Conservation (phyloP, 1,139 yeast genomes). For the Kodamaea arcana region DNA sequence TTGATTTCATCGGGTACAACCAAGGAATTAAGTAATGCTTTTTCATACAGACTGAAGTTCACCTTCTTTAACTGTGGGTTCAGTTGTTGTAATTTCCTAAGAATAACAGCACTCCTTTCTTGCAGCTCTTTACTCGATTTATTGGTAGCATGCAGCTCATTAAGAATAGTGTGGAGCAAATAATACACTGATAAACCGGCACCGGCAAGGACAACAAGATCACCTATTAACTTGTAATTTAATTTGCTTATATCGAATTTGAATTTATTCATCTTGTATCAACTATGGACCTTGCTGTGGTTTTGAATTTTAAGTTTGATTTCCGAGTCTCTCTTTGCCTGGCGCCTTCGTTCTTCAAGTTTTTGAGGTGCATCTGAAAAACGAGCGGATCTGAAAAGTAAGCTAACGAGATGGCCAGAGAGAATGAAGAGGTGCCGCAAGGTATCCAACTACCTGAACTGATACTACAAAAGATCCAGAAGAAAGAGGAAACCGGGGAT, state of each 20-base stretch:
- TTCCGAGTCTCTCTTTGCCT: too few relatives aligned
- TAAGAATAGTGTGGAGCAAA: constrained; percentile 54
- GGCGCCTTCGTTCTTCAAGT: too few relatives aligned
- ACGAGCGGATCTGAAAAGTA: too few relatives aligned
- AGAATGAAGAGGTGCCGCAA: constrained; percentile 24
- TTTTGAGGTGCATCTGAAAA: too few relatives aligned
- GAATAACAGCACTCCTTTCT: constrained; percentile 60
- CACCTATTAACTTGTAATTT: constrained; percentile 54
- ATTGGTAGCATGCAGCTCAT: constrained; percentile 50
- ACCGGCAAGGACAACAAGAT: constrained; percentile 69
- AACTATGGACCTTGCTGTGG: too few relatives aligned
- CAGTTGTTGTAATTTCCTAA: constrained; percentile 52
- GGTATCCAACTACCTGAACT: constrained; percentile 65
- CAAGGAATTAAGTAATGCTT: constrained; percentile 67
- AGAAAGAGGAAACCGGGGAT: constrained; percentile 39
- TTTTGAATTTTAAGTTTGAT: too few relatives aligned
- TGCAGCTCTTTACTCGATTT: constrained; percentile 52
- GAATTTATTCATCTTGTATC: constrained; percentile 26
- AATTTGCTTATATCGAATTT: constrained; percentile 38
- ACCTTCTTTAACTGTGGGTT: constrained; percentile 58
- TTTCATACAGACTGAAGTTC: constrained; percentile 73
- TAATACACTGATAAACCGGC: constrained; percentile 82
- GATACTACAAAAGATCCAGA: constrained; percentile 60
- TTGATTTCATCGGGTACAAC: constrained; percentile 81
- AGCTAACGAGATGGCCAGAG: constrained; percentile 9